Evolutionary conservation across 371 early-diverging fungal genomes (phyloP), one percentile per base, ranked within the genome.

Genomic region (Apophysomyces sp.): DNA sequence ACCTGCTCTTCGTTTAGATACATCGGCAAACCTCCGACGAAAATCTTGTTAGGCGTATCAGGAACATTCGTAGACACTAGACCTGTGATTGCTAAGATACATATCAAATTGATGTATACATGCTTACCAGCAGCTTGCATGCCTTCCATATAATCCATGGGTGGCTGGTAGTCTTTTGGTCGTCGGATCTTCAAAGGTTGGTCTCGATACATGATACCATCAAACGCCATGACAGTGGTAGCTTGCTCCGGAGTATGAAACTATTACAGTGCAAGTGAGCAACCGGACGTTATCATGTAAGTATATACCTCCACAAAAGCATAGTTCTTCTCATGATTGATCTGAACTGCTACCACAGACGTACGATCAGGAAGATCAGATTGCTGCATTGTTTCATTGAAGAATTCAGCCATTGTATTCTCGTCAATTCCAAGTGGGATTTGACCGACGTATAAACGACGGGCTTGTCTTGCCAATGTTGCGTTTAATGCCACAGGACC

Each of bases 1-100:
- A 98, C 92, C 73, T 98, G 98, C 41, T 94, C 95, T 26, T 97
- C 96, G 41, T 82, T 92, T 57, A 98, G 77, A 67, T 95, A 93
- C 9, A 83, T 73, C 0, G 98, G 98, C 21, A 98, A 76, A 15
- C 96, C 96, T 54, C 97, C 97, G 58, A 98, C 87, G 68, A 95
- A 97, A 28, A 98, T 87, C 75, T 96, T 97, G 86, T 95, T 81
- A 26, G 95, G 94, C 62, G 90, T 89, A 66, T 97, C 97, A 3
- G 92, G 89, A 0, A 95, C 94, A 58, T 88, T 91, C 9, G 87
- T 90, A 13, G 91, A 88, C 15, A 96, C 84, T 8, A 90, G 83
- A 16, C 92, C 92, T 29, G 37, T 44, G 6, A 5, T 5, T 5
- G 51, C 31, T 12, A 12, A 26, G 27, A 58, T 18, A 37, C 3